Evolutionary conservation across 140 eudicot species (phyloP), one percentile per base, ranked within the genome.

Genomic region (Anethum foeniculum): DNA sequence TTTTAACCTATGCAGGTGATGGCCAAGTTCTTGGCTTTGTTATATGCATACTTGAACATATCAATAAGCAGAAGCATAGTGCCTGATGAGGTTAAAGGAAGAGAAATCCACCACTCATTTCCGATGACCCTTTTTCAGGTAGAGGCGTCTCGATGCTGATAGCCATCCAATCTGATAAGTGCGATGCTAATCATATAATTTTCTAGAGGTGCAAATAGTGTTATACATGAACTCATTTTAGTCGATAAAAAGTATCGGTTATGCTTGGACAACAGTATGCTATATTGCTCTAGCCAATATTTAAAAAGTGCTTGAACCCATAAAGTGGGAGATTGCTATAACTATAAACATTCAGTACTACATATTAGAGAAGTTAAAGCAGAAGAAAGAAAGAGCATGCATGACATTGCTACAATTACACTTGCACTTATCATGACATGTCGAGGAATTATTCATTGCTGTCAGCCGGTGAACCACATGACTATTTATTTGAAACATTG

Each of bases 1-100:
- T 51, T 80, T 71, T 34, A 64, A 83, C 64, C 77, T 65, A 77
- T 86, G 85, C 85, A 93, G 98, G 98, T 93, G 77, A 93, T 93
- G 93, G 96, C 97, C 16, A 93, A 93, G 89, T 93, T 93, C 80
- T 85, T 93, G 86, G 88, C 88, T 80, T 86, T 93, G 91, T 47
- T 93, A 84, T 93, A 93, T 79, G 89, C 97, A n/a, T 93, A 93
- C 84, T 84, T 93, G 87, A 91, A 93, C 86, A 93, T 93, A 86
- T 93, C 98, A 36, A 90, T 93, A 77, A 91, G 92, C 92, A 91
- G 87, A 84, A 90, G 89, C 84, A 88, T 93, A 74, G 98, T 93
- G 72, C 98, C 98, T 0, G 97, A 93, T 91, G 97, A 87, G 81
- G 90, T 93, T 72, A 93, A 93, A 88, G 98, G 98, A 84, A 83